Evolutionary conservation across 2,329 filamentous ascomycete genomes (phyloP), one percentile per base, ranked within the genome.

Genomic region (Exophiala spinifera): DNA sequence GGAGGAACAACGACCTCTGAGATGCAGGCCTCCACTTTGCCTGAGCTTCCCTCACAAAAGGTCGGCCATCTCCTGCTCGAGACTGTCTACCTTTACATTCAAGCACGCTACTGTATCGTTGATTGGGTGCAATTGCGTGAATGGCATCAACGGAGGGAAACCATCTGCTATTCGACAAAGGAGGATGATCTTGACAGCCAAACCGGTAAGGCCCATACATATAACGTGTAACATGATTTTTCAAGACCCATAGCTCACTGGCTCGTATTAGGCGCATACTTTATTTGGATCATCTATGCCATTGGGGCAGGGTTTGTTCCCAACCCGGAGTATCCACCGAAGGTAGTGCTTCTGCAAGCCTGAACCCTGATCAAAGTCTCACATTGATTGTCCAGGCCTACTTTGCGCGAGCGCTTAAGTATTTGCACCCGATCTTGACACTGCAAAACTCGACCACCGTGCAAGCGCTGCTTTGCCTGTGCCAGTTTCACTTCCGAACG

Each of bases 141-240:
- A 37, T 63, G 59, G 61, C 61, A 63, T 43, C 51, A 47, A 48
- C 48, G 60, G 31, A 48, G 61, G 20, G 59, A 55, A 2, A 15
- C 23, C 1, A 58, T 63, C 17, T 50, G 47, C 28, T 43, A 50
- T 50, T 20, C 36, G n/a, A 45, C 49, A 83, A 72, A 84, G 84
- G 69, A 83, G 77, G 25, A 83, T 82, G 60, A 85, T 86, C 6
- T 86, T 69, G 74, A 86, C 86, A 15, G 87, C 72, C 60, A 87
- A 70, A 71, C 87, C 84, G 1, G 47, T 50, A 44, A 10, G 28
- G 28, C 4, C 11, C 28, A 3, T 25, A 8, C 8, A 25, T 31
- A 6, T 40, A 31, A 31, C 28, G 11, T 10, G 28, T 31, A 10
- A 10, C 28, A 31, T 31, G n/a, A 31, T 3, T 31, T 10, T 31